Conservation (phyloP, 2,329 filamentous ascomycete genomes). For the Fusarium sp. region DNA sequence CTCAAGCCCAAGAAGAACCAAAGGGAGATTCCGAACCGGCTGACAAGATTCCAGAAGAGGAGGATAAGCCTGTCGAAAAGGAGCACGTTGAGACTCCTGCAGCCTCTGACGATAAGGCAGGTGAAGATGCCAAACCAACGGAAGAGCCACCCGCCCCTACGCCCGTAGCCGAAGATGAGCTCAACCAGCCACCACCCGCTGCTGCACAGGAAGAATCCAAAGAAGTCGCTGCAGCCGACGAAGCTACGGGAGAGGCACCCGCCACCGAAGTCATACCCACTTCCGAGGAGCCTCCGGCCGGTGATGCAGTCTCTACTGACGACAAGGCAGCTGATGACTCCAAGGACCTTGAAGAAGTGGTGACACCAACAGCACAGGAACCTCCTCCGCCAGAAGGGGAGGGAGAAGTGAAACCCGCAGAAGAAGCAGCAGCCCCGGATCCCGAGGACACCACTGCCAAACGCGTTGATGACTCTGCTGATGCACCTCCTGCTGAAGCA, state of each 20-base stretch:
- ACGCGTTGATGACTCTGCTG: slow-evolving; percentile 30
- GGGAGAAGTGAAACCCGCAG: slow-evolving; percentile 28
- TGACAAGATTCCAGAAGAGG: slow-evolving; percentile 28
- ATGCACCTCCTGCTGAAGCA: slow-evolving; percentile 32
- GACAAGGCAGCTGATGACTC: slow-evolving; percentile 40
- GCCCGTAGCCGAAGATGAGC: slow-evolving; percentile 9
- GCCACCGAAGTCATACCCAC: slow-evolving; percentile 5
- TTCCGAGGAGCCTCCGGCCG: slow-evolving; percentile 13
- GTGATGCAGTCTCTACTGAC: slow-evolving; percentile 37
- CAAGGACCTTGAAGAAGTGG: slow-evolving; percentile 26
- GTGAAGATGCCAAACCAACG: slow-evolving; percentile 23
- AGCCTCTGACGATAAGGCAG: slow-evolving; percentile 18
- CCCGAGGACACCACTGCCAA: slow-evolving; percentile 33
- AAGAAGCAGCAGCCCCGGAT: slow-evolving; percentile 28
- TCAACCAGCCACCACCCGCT: slow-evolving; percentile 4
- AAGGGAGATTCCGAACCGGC: slow-evolving; percentile 22
- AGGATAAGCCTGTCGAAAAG: slow-evolving; percentile 26
- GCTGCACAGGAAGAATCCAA: slow-evolving; percentile 12
- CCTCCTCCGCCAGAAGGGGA: slow-evolving; percentile 23
- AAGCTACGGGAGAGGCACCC: slow-evolving; percentile 5
- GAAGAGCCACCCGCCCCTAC: slow-evolving; percentile 16
- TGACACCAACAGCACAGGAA: slow-evolving; percentile 32
- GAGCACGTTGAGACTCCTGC: slow-evolving; percentile 17
- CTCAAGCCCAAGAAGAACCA: slow-evolving; percentile 18
- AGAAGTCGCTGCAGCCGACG: slow-evolving; percentile 4